Conservation (phyloP, 2,329 filamentous ascomycete genomes). For the Fusarium paranaense region DNA sequence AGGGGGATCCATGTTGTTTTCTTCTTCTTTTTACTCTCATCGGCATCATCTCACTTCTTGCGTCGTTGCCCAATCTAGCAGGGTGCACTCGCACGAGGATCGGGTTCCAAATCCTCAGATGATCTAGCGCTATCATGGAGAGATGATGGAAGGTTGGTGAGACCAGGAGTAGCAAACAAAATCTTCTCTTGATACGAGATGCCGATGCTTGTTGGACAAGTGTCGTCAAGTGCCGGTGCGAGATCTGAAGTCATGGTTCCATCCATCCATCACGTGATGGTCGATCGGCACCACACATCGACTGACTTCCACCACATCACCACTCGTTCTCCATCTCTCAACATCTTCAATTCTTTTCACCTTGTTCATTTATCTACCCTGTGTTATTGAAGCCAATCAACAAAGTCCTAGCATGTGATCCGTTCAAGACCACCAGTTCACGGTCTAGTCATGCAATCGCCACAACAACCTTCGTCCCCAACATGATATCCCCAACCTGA, state of each 20-base stretch:
- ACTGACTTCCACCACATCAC: background rate
- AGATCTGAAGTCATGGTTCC: background rate
- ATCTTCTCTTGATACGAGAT: background rate
- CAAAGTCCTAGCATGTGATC: background rate
- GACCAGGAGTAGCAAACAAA: background rate
- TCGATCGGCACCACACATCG: background rate
- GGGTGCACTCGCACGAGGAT: background rate
- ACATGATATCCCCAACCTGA: conserved; percentile 12
- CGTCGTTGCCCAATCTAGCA: background rate
- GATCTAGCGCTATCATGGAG: background rate
- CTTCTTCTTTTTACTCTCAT: background rate
- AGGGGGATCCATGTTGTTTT: background rate
- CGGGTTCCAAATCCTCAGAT: background rate
- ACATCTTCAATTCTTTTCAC: background rate
- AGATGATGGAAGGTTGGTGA: background rate
- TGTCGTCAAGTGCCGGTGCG: conserved; percentile 2
- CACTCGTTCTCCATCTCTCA: background rate
- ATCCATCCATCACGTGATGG: background rate
- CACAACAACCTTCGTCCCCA: conserved; percentile 12
- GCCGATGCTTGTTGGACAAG: background rate
- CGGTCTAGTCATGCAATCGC: background rate
- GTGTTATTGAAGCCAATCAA: background rate
- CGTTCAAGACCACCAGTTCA: background rate
- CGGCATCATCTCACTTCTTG: background rate
- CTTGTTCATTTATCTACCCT: background rate